Evolutionary conservation across 352 stramenopile species (phyloP).

Genomic region (Globisporangium acanthophoron): DNA sequence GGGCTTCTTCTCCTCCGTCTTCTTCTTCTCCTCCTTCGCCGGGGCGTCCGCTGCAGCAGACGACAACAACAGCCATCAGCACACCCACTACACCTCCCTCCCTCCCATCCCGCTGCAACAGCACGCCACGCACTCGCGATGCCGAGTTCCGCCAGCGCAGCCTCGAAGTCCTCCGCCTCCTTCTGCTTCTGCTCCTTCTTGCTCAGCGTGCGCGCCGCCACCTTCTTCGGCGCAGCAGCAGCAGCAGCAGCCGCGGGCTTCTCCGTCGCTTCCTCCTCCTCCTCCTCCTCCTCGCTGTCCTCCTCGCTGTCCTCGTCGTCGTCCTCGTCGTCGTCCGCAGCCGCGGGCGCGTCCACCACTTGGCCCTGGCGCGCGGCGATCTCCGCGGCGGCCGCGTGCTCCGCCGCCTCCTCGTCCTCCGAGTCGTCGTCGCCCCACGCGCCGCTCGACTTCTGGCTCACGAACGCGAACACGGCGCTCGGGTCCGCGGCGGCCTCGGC

Average conservation of each 20-base stretch:
- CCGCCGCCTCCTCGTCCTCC: slow-evolving; percentile 48
- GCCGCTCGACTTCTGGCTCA: slow-evolving; percentile 58
- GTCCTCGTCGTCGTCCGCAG: slow-evolving; percentile 31
- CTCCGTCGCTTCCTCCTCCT: slow-evolving; percentile 16
- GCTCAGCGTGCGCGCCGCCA: slow-evolving; percentile 38
- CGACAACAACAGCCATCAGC: neutral
- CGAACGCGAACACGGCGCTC: slow-evolving; percentile 65
- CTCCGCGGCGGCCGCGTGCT: slow-evolving; percentile 22
- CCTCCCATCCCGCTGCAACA: neutral
- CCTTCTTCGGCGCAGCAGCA: slow-evolving; percentile 26
- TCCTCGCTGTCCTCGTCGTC: slow-evolving; percentile 28
- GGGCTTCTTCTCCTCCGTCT: slow-evolving; percentile 39
- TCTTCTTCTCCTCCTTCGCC: slow-evolving; percentile 35
- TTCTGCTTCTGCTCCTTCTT: slow-evolving; percentile 83
- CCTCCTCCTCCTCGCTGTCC: slow-evolving; percentile 50
- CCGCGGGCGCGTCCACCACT: slow-evolving; percentile 20
- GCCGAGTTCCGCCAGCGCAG: slow-evolving; percentile 56
- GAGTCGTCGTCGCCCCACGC: slow-evolving; percentile 68
- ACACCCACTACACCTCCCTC: neutral
- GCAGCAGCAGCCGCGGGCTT: slow-evolving; percentile 1
- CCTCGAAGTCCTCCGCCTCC: slow-evolving; percentile 73
- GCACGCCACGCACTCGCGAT: slow-evolving; percentile 28
- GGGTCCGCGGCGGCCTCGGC: slow-evolving; percentile 24
- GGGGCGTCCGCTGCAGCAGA: slow-evolving; percentile 2
- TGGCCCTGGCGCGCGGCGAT: slow-evolving; percentile 20